Evolutionary conservation across 1,139 yeast genomes (phyloP).

Genomic region (Yamadazyma triangularis): DNA sequence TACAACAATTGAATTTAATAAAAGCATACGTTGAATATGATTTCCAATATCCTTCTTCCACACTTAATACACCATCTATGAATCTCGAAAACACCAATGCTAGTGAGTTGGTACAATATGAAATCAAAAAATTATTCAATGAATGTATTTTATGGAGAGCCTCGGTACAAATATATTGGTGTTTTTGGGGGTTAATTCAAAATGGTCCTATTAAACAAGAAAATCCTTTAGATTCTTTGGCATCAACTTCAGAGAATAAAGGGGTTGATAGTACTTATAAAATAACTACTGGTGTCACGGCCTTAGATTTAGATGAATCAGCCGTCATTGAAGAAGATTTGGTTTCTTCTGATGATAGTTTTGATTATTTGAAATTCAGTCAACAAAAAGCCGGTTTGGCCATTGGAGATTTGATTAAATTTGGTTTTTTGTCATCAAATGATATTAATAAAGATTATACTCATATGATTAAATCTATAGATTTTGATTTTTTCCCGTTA

Average conservation of each 20-base stretch:
- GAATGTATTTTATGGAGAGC: slow-evolving; percentile 79
- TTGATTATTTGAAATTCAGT: slow-evolving; percentile 75
- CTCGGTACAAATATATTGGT: slow-evolving; percentile 77
- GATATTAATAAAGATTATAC: slow-evolving; percentile 24
- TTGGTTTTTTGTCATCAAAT: slow-evolving; percentile 47
- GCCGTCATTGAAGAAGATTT: slow-evolving; percentile 29
- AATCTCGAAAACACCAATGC: slow-evolving; percentile 18
- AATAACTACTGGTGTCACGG: slow-evolving; percentile 32
- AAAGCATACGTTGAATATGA: slow-evolving; percentile 66
- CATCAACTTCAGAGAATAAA: slow-evolving; percentile 17
- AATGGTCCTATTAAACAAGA: slow-evolving; percentile 40
- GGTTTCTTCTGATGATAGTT: slow-evolving; percentile 57
- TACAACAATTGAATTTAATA: slow-evolving; percentile 67
- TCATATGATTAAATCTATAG: slow-evolving; percentile 36
- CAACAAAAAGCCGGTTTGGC: slow-evolving; percentile 69
- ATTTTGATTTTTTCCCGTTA: slow-evolving; percentile 22
- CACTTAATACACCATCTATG: slow-evolving; percentile 16
- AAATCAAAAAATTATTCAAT: slow-evolving; percentile 55
- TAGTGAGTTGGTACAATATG: slow-evolving; percentile 38
- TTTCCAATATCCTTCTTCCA: slow-evolving; percentile 36
- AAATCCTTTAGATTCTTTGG: slow-evolving; percentile 6
- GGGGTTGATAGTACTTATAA: slow-evolving; percentile 39
- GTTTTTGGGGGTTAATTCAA: slow-evolving; percentile 88
- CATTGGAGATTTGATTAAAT: slow-evolving; percentile 68
- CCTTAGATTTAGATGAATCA: slow-evolving; percentile 21